Evolutionary conservation across 2,329 filamentous ascomycete genomes (phyloP), one percentile per base, ranked within the genome.

Genomic region (Penicillium sp.): DNA sequence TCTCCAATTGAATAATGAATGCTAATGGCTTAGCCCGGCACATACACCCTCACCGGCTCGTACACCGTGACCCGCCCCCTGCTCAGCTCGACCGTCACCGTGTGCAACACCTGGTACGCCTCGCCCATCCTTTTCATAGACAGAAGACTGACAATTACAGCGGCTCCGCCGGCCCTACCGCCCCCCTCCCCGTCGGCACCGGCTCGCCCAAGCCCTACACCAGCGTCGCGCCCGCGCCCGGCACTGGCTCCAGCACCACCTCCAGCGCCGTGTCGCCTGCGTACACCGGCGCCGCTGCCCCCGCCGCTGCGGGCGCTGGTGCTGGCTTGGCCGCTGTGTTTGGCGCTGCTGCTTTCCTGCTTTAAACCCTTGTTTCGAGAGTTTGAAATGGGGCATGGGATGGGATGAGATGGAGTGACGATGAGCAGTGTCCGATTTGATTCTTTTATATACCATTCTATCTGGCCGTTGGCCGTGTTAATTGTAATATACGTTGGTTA

Each of bases 11-110:
- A 42, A 26, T 38, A 42, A 26, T 38, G 21, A 16, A 48, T 24
- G 14, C 49, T 59, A 33, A 57, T 49, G 8, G 20, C 18, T 5
- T 65, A 84, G 82, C 75, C 86, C 70, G 86, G 84, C 71, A 86
- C 84, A 71, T 74, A 88, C 73, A 89, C 86, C 77, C 83, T 89
- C 80, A 83, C 83, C 80, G 88, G 86, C 81, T 83, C 85, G 65
- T 88, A 85, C 85, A 89, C 79, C 48, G 77, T 84, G 63, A 80
- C 78, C 52, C 74, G 77, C 67, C 77, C 83, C 59, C 71, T 81
- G 63, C 64, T 70, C 62, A 80, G 79, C 55, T 70, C 84, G 61
- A 83, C 80, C 64, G 78, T 86, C 62, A 72, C 71, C 62, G 65
- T 70, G 65, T 76, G 73, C 68, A 67, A 68, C 66, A 61, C 70